These are phyloP conservation scores for Trichoderma aggressivum DNA, from an alignment of 2,329 filamentous ascomycete species.

Conservation along the genomic window DNA sequence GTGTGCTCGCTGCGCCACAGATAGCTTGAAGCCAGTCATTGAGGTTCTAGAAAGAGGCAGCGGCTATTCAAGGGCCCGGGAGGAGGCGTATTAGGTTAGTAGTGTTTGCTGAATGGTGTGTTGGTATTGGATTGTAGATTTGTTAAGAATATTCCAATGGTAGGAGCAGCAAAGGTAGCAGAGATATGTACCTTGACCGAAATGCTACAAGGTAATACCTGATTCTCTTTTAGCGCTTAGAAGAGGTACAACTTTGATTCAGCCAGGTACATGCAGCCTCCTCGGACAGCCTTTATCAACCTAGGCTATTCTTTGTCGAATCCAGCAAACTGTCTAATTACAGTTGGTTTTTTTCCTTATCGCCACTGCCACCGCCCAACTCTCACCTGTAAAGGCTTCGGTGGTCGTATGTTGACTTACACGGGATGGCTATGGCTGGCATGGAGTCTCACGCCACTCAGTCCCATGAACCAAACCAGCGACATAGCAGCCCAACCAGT, in stretches of 20 bases:
- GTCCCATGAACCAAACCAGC: neutral
- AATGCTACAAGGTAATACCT: neutral
- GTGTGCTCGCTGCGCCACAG: conserved; percentile 11
- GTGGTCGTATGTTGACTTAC: neutral
- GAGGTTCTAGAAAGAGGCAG: neutral
- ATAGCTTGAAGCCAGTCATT: neutral
- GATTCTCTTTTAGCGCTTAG: neutral
- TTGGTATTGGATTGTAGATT: neutral
- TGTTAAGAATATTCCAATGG: neutral
- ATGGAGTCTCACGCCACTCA: neutral
- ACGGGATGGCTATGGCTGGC: neutral
- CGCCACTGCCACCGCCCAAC: neutral
- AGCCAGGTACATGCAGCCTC: neutral
- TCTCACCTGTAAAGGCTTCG: neutral
- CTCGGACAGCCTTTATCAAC: neutral
- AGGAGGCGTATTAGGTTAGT: no score
- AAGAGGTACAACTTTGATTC: neutral
- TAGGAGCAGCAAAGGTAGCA: neutral
- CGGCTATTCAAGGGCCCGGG: conserved; percentile 5
- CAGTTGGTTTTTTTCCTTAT: neutral
- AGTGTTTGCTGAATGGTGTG: no score
- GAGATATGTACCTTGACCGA: neutral
- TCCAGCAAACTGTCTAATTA: neutral
- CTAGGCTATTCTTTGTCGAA: neutral
- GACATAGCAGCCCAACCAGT: neutral